Conservation (phyloP, 164 flowering plant genomes). For the Berberis thunbergii region DNA sequence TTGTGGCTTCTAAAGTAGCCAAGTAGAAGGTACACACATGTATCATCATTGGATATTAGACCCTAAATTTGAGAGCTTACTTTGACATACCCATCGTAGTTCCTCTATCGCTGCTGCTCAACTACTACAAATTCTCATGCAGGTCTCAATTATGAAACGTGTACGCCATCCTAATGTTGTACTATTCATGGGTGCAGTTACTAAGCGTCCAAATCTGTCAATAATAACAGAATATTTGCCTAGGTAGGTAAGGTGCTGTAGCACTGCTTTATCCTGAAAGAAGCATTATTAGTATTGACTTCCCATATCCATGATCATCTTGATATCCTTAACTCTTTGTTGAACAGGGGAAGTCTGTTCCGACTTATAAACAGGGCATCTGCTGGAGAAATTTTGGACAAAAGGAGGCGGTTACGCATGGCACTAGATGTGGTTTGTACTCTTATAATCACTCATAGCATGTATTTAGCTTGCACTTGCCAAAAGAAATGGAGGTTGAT, state of each 20-base stretch:
- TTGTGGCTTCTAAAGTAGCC: too few relatives aligned
- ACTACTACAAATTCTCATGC: slow-evolving; percentile 9
- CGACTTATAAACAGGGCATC: slow-evolving; percentile 80
- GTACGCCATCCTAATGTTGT: slow-evolving; percentile 96
- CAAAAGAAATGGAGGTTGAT: background rate
- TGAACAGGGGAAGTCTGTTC: slow-evolving; percentile 79
- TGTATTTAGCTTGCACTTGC: background rate
- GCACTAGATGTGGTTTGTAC: slow-evolving; percentile 91
- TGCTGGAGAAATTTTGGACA: slow-evolving; percentile 65
- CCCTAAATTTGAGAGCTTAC: too few relatives aligned
- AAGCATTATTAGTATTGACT: background rate
- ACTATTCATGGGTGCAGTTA: slow-evolving; percentile 99
- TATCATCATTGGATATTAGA: too few relatives aligned
- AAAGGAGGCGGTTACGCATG: slow-evolving; percentile 81
- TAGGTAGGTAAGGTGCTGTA: slow-evolving; percentile 54
- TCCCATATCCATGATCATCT: background rate
- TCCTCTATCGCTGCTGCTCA: background rate
- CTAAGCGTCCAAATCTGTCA: slow-evolving; percentile 83
- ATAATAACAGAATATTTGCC: slow-evolving; percentile 93
- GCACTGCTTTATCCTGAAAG: background rate
- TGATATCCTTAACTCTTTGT: slow-evolving; percentile 1
- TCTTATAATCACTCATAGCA: background rate
- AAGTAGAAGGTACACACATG: too few relatives aligned
- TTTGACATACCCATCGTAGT: background rate
- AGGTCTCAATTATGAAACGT: slow-evolving; percentile 98